Conservation (phyloP, 2,329 filamentous ascomycete genomes). For the Ascomycota sp. region DNA sequence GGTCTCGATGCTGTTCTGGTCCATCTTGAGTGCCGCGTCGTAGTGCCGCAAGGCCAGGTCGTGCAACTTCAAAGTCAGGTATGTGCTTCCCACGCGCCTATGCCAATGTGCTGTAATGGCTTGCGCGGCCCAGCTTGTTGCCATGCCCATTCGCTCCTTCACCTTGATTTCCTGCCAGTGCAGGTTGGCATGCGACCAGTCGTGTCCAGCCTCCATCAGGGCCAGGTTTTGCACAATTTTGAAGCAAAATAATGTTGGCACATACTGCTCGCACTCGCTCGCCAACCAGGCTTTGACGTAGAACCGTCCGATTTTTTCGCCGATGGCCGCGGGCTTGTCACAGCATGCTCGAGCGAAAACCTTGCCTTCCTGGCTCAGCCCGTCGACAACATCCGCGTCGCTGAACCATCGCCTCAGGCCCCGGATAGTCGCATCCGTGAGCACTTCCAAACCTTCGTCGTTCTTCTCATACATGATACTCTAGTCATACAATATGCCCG, state of each 20-base stretch:
- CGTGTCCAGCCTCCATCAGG: conserved; percentile 16
- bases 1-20: conserved; percentile 18
- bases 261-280: conserved; percentile 12
- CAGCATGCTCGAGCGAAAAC: conserved; percentile 11
- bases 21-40: conserved; percentile 14
- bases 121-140: conserved; percentile 16
- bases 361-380: conserved; percentile 10
- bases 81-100: conserved; percentile 19
- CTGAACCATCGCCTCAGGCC: conserved; percentile 16
- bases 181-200: conserved; percentile 14
- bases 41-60: conserved; percentile 15
- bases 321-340: conserved; percentile 10
- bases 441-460: conserved; percentile 20
- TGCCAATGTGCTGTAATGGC: conserved; percentile 16
- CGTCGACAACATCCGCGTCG: conserved; percentile 12
- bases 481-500: conserved; percentile 17
- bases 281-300: conserved; percentile 20
- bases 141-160: conserved; percentile 14
- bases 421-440: conserved; percentile 18
- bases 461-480: conserved; percentile 19
- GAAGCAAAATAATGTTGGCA: conserved; percentile 20
- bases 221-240: conserved; percentile 21
- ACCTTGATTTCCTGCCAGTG: conserved; percentile 17
- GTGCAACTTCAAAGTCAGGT: conserved; percentile 15
- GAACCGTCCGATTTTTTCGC: conserved; percentile 16